Evolutionary conservation across 1,139 yeast species (phyloP).

Genomic region (Saccharomyces hybrid): DNA sequence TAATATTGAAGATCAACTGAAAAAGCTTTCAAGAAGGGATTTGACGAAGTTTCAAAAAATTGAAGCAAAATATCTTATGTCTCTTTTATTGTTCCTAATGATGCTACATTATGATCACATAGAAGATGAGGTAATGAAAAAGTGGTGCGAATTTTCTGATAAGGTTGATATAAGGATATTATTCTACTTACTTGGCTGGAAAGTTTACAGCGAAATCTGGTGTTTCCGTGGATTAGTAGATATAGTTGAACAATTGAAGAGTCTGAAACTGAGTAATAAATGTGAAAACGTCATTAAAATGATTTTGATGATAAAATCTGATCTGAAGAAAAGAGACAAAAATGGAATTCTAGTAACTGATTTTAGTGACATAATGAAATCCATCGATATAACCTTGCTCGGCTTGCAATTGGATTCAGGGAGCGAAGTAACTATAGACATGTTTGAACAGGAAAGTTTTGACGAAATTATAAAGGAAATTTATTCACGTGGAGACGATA

Average conservation of each 20-base stretch:
- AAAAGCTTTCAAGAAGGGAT: constrained; percentile 1
- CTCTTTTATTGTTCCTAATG: constrained; percentile 18
- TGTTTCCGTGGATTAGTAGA: constrained; percentile 22
- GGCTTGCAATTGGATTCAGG: constrained; percentile 2
- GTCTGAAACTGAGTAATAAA: constrained; percentile 24
- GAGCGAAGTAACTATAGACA: constrained; percentile 11
- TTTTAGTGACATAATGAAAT: constrained; percentile 13
- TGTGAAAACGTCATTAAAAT: constrained; percentile 8
- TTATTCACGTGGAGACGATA: constrained; percentile 5
- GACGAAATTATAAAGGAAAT: constrained; percentile 14
- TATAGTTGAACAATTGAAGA: constrained; percentile 18
- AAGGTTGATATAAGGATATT: constrained; percentile 24
- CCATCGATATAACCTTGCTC: constrained; percentile 21
- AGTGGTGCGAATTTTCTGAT: constrained; percentile 18
- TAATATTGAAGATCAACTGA: constrained; percentile 15
- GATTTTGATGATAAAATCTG: constrained; percentile 3
- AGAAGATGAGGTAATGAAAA: constrained; percentile 10
- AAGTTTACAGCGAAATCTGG: constrained; percentile 28
- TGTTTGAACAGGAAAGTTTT: constrained; percentile 17
- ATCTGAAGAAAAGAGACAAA: constrained; percentile 4
- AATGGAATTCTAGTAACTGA: constrained; percentile 10
- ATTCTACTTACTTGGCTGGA: constrained; percentile 20
- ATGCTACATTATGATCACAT: constrained; percentile 23
- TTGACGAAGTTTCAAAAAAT: constrained; percentile 11
- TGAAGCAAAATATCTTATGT: constrained; percentile 17